Base-by-base conservation (phyloP, 106 monocot species). In the Allium cepa region DNA sequence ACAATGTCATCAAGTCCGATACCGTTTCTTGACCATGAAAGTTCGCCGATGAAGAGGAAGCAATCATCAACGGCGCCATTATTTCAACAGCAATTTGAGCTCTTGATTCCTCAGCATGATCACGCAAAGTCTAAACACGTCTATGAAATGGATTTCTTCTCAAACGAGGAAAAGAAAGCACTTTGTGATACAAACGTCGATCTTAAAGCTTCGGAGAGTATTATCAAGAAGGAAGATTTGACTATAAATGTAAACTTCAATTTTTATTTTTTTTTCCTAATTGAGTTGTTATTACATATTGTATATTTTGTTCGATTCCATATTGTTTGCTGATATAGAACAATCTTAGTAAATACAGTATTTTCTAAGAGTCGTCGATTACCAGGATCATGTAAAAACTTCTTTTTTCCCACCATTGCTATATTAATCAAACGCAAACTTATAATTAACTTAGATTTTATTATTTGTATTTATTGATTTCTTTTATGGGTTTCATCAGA, bases 131-230 rank as follows among this genome's bases (percentile, higher is more conserved):
- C 52, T 7, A 55, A 22, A 26, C 58, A 15, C 9, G 56, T 78
- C 36, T 64, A 69, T n/a, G 91, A 88, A 83, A 63, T 88, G 79
- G 91, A 91, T 68, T 91, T 96, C 80, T 88, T 91, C 84, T 88
- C 84, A 3, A 4, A 9, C n/a, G 88, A 88, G 71, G 84, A 86
- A 62, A 77, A 81, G 64, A 14, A 27, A 26, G 27, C 26, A 6
- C 28, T 56, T 3, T 36, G 60, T 3, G 46, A 60, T 0, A 22
- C 47, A 22, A 66, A 72, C 47, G 15, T 71, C 14, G 67, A 73
- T 47, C 60, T 76, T 47, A 67, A 74, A 47, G 56, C 36, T 36
- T 36, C 36, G 5, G 36, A 36, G 36, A 36, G 26, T 28, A 51
- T 60, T 46, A 64, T 80, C 71, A 81, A 81, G 72, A 73, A 88